A percentile compares a stretch with the other conserved stretches of the same genome.
Conservation (phyloP, 139 green algal species). For the Chara braunii region DNA sequence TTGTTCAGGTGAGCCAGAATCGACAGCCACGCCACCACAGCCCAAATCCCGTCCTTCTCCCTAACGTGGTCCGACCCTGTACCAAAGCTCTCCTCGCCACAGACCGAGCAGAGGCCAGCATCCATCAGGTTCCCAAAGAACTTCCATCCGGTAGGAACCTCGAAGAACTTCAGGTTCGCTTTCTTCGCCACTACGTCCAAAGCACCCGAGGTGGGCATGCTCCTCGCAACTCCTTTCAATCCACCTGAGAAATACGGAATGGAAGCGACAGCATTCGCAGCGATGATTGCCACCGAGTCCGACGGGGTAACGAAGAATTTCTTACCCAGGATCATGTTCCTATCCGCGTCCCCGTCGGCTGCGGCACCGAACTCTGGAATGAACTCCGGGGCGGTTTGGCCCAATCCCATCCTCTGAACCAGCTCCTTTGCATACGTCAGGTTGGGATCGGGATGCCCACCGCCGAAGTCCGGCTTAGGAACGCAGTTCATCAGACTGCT, state of each 20-base stretch:
- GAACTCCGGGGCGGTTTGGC: background rate
- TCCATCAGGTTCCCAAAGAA: constrained; percentile 99
- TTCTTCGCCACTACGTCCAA: constrained; percentile 41
- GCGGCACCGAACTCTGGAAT: constrained; percentile 44
- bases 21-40: constrained; percentile 51
- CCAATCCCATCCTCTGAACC: constrained; percentile 39
- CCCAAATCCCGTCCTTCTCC: constrained; percentile 54
- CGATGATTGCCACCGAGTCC: constrained; percentile 49
- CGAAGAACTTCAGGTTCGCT: constrained; percentile 58
- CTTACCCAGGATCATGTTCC: constrained; percentile 52
- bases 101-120: constrained; percentile 84
- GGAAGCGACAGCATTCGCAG: constrained; percentile 39
- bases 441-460: constrained; percentile 46
- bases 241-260: constrained; percentile 49
- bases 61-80: constrained; percentile 48
- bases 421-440: constrained; percentile 47
- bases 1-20: constrained; percentile 46
- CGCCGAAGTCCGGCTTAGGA: constrained; percentile 49
- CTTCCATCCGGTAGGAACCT: constrained; percentile 86
- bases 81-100: constrained; percentile 52
- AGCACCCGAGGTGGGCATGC: constrained; percentile 46
- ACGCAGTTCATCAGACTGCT: constrained; percentile 35
- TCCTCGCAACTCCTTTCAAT: constrained; percentile 47
- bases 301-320: constrained; percentile 50
- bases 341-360: constrained; percentile 44